Conservation (phyloP, 345 rosid species). For the Bruguiera sexangula region DNA sequence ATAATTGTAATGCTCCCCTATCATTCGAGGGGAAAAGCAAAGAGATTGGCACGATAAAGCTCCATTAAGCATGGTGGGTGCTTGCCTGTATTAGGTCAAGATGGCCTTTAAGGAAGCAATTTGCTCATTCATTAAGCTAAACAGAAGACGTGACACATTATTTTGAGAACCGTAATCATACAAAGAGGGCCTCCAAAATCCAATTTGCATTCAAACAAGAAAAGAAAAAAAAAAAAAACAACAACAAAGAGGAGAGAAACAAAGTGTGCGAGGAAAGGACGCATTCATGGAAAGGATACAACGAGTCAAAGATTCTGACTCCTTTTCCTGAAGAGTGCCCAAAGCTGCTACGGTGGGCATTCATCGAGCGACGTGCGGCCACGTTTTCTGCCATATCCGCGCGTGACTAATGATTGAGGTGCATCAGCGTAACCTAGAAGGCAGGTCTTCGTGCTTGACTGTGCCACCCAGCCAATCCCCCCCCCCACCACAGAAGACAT, state of each 20-base stretch:
- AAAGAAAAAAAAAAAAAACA: no score
- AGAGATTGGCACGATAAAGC: no score
- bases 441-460: no score
- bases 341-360: neutral
- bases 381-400: conserved; percentile 10
- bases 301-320: conserved; percentile 29
- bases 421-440: neutral
- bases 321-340: neutral
- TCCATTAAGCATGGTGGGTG: neutral
- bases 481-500: no score
- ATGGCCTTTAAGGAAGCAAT: neutral
- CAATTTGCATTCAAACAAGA: neutral
- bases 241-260: no score
- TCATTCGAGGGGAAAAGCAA: no score
- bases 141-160: neutral
- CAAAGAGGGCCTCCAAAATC: conserved; percentile 7
- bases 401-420: conserved; percentile 29
- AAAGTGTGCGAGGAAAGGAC: no score
- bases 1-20: no score
- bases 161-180: neutral
- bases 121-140: neutral
- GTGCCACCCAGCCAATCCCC: no score
- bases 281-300: neutral
- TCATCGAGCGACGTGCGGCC: conserved; percentile 23
- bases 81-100: neutral